Conservation (phyloP, 2,329 filamentous ascomycete genomes). For the Alternaria angustiovoidea region DNA sequence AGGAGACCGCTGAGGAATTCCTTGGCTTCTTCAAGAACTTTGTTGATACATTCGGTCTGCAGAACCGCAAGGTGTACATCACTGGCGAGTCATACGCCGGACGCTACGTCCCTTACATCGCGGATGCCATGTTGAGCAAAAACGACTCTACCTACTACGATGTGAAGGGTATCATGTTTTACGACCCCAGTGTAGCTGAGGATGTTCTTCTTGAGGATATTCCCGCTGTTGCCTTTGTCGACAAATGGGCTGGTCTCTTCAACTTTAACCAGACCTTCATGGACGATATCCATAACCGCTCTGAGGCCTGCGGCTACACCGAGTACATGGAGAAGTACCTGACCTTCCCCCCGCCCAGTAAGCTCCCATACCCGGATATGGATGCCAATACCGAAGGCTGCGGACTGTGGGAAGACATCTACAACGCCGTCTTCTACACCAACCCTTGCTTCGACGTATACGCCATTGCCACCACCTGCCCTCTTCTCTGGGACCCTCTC, state of each 20-base stretch:
- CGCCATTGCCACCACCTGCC: constrained; percentile 75
- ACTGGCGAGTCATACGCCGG: constrained; percentile 77
- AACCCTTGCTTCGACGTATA: constrained; percentile 87
- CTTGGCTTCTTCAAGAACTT: constrained; percentile 83
- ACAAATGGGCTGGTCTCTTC: constrained; percentile 68
- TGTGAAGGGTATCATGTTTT: constrained; percentile 73
- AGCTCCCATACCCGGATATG: constrained; percentile 63
- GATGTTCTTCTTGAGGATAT: constrained; percentile 61
- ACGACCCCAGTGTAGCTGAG: constrained; percentile 71
- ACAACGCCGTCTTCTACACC: constrained; percentile 60
- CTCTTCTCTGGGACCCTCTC: constrained; percentile 72
- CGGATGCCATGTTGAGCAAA: constrained; percentile 73
- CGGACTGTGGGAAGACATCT: constrained; percentile 65
- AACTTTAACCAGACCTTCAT: constrained; percentile 69
- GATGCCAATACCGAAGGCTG: constrained; percentile 61
- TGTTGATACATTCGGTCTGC: constrained; percentile 71
- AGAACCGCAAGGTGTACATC: constrained; percentile 75
- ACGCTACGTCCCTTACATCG: constrained; percentile 71
- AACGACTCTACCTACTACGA: constrained; percentile 74
- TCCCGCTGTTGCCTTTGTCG: constrained; percentile 66
- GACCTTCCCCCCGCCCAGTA: constrained; percentile 71
- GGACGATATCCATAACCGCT: constrained; percentile 60
- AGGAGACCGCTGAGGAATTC: constrained; percentile 75
- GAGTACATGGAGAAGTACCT: constrained; percentile 68
- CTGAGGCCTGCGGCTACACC: constrained; percentile 68